A percentile compares a stretch with the other conserved stretches of the same genome.
Conservation (phyloP, 2,329 filamentous ascomycete genomes). For the Paraconiothyrium sp. region DNA sequence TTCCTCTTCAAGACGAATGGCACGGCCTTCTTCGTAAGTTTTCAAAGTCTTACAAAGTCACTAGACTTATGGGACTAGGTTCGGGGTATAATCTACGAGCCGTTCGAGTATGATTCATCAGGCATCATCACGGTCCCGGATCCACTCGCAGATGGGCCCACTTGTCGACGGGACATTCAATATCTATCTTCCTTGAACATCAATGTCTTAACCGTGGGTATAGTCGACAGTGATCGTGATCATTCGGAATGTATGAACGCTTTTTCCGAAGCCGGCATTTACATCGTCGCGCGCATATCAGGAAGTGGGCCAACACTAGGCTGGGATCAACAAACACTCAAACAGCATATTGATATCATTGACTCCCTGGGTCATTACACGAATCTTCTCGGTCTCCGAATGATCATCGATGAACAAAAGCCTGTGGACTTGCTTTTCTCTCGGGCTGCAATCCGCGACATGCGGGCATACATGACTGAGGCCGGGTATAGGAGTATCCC, state of each 20-base stretch:
- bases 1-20: slow-evolving; percentile 13
- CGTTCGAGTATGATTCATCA: not conserved
- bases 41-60: no score
- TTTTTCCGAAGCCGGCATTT: slow-evolving; percentile 6
- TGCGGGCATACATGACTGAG: slow-evolving; percentile 5
- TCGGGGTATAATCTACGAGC: slow-evolving; percentile 4
- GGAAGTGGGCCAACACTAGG: no score
- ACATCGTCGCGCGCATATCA: not conserved
- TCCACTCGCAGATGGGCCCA: slow-evolving; percentile 12
- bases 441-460: slow-evolving; percentile 11
- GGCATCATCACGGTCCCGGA: not conserved
- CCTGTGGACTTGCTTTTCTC: not conserved
- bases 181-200: slow-evolving; percentile 3
- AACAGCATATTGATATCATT: not conserved
- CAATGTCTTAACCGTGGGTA: slow-evolving; percentile 1
- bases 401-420: not conserved
- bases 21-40: slow-evolving; percentile 10
- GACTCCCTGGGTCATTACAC: not conserved
- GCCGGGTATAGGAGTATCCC: slow-evolving; percentile 10
- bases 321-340: not conserved
- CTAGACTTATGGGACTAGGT: not conserved
- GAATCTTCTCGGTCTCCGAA: slow-evolving; percentile 11
- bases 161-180: slow-evolving; percentile 14
- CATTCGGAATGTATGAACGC: slow-evolving; percentile 8
- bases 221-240: not conserved